phyloP scores from a whole-genome alignment of 2,329 filamentous ascomycete genomes.

The Sclerotinia borealis region DNA sequence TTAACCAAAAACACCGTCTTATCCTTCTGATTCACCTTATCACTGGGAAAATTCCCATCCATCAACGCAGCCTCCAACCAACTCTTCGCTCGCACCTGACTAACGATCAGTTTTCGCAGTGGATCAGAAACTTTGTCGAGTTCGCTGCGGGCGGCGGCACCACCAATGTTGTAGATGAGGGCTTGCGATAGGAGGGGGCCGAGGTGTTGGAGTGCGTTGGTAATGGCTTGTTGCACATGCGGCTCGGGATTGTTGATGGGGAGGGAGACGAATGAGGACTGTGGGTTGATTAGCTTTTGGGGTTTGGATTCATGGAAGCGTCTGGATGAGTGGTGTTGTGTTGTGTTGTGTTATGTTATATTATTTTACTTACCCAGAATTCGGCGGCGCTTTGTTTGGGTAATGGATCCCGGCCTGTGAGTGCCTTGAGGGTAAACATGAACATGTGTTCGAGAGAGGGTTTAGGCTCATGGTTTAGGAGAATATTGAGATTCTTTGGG shows the following conservation, averaged over 20 bases:
- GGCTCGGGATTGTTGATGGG: conserved; percentile 3
- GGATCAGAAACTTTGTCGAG: conserved; percentile 66
- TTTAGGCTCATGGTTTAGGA: conserved; percentile 52
- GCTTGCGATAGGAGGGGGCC: conserved; percentile 55
- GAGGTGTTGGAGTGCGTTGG: conserved; percentile 49
- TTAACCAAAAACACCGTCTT: conserved; percentile 62
- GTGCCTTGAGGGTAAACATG: conserved; percentile 62
- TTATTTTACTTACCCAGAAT: conserved; percentile 56
- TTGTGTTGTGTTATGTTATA: too few relatives aligned
- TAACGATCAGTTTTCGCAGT: conserved; percentile 59
- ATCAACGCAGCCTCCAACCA: conserved; percentile 59
- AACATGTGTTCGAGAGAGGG: conserved; percentile 61
- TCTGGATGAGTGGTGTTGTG: neutral
- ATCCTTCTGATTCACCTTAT: conserved; percentile 52
- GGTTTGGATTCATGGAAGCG: neutral
- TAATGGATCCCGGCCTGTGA: conserved; percentile 66
- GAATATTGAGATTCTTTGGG: conserved; percentile 51
- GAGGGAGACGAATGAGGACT: conserved; percentile 46
- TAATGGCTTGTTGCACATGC: conserved; percentile 31
- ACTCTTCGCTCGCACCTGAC: conserved; percentile 47
- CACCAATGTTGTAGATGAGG: conserved; percentile 60
- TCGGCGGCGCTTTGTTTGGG: conserved; percentile 68
- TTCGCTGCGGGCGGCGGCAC: conserved; percentile 63
- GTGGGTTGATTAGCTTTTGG: conserved; percentile 5
- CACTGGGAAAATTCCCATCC: conserved; percentile 45